A percentile compares a stretch with the other conserved stretches of the same genome.
These are phyloP conservation scores for Lasiosphaeria ovina DNA, from an alignment of 495 filamentous ascomycete genomes.

Conservation along the genomic window DNA sequence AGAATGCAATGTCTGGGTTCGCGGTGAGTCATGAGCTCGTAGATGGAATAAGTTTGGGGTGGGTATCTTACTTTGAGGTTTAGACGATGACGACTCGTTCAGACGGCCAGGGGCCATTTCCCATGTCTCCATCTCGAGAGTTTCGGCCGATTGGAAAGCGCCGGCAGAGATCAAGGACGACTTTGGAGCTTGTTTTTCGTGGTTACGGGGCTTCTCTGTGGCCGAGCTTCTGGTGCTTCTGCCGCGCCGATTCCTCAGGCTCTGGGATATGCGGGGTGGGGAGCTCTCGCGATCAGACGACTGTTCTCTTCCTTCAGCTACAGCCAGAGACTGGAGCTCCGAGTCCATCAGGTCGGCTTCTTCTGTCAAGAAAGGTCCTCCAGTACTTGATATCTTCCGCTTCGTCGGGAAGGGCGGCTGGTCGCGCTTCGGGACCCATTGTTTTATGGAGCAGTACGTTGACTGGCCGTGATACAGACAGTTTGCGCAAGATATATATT, in stretches of 20 bases:
- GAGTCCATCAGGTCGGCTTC: no score
- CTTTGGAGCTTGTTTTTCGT: neutral
- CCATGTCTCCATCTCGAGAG: conserved; percentile 35
- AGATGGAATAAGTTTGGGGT: neutral
- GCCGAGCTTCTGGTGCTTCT: no score
- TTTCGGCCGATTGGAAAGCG: conserved; percentile 12
- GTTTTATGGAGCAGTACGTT: conserved; percentile 8
- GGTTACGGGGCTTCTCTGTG: neutral
- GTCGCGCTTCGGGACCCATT: conserved; percentile 1
- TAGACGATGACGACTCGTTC: conserved; percentile 6
- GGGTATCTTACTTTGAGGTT: conserved; percentile 26
- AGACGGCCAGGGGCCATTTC: conserved; percentile 27
- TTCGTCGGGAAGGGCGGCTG: conserved; percentile 1
- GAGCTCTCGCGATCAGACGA: no score
- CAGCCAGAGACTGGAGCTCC: no score
- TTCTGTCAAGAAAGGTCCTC: no score
- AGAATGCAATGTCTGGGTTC: conserved; percentile 32
- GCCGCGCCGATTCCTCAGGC: no score
- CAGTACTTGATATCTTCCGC: no score
- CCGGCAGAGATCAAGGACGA: conserved; percentile 18
- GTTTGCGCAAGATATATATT: conserved; percentile 22
- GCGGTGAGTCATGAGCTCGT: neutral
- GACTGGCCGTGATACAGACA: conserved; percentile 22
- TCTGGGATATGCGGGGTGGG: no score
- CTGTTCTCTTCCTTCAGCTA: no score